Conservation (phyloP, 2,329 filamentous ascomycete species). For the Cadophora gregata region DNA sequence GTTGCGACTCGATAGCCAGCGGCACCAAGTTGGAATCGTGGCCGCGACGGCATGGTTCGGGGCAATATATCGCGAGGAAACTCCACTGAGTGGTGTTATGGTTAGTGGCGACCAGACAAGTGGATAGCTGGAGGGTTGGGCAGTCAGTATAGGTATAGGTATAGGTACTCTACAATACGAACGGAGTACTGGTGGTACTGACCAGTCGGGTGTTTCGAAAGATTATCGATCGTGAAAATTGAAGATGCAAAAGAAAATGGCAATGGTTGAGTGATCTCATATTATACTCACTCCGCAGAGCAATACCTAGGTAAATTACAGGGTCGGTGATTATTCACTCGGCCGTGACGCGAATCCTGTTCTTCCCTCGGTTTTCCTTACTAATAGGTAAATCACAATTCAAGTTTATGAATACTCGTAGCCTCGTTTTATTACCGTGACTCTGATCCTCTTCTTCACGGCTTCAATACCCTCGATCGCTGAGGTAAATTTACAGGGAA, state of each 20-base stretch:
- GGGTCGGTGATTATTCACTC: constrained; percentile 8
- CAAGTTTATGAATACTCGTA: neutral
- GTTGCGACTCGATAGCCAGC: constrained; percentile 10
- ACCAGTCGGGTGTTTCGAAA: too few relatives aligned
- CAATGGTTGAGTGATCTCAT: too few relatives aligned
- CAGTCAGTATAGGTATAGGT: neutral
- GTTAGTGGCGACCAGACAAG: neutral
- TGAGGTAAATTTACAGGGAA: too few relatives aligned
- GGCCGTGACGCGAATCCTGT: neutral
- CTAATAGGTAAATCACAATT: too few relatives aligned
- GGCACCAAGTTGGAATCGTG: neutral
- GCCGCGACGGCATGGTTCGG: constrained; percentile 22
- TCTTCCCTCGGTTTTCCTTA: neutral
- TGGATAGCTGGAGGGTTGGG: constrained; percentile 16
- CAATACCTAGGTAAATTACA: too few relatives aligned
- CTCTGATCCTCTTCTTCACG: neutral
- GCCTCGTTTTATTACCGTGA: neutral
- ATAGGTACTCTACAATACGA: too few relatives aligned
- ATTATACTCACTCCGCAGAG: too few relatives aligned
- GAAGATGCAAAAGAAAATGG: too few relatives aligned
- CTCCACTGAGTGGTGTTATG: constrained; percentile 17
- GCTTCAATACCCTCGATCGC: too few relatives aligned
- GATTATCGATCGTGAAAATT: too few relatives aligned
- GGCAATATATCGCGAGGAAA: constrained; percentile 18
- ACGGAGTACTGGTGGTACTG: too few relatives aligned